Conservation (phyloP, 805 yeast species). For the Zygosaccharomyces gambellarensis region DNA sequence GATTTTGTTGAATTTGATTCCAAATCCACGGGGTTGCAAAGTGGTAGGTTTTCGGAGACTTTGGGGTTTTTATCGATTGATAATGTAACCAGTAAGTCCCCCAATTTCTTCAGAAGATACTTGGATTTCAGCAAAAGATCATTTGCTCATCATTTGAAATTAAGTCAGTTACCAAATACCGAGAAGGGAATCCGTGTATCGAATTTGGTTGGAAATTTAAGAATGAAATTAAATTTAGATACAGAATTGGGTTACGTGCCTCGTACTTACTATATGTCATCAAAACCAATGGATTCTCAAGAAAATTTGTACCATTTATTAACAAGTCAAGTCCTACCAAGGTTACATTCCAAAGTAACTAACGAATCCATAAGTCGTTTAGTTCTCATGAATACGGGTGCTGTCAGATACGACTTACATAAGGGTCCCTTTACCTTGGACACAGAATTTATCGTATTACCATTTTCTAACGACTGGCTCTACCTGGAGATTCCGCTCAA, state of each 20-base stretch:
- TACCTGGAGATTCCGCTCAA: conserved; percentile 54
- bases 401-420: conserved; percentile 79
- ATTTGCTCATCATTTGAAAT: conserved; percentile 51
- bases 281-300: conserved; percentile 57
- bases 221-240: conserved; percentile 50
- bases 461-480: conserved; percentile 79
- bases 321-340: conserved; percentile 51
- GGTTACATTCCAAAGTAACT: conserved; percentile 22
- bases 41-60: conserved; percentile 91
- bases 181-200: conserved; percentile 48
- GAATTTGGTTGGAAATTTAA: conserved; percentile 38
- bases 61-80: conserved; percentile 77
- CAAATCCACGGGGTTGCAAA: conserved; percentile 72
- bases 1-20: conserved; percentile 71
- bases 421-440: conserved; percentile 80
- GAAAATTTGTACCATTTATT: conserved; percentile 57
- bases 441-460: conserved; percentile 76
- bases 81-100: conserved; percentile 22
- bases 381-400: conserved; percentile 77
- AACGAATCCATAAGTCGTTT: conserved; percentile 40
- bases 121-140: conserved; percentile 77
- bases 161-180: conserved; percentile 44
- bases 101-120: conserved; percentile 55
- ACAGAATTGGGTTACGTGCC: conserved; percentile 62
- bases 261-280: conserved; percentile 57